Percentiles rank a stretch among this genome's conserved stretches.
These are phyloP conservation scores for Aquilaria sinensis DNA, from an alignment of 345 rosid species.

Conservation along the genomic window DNA sequence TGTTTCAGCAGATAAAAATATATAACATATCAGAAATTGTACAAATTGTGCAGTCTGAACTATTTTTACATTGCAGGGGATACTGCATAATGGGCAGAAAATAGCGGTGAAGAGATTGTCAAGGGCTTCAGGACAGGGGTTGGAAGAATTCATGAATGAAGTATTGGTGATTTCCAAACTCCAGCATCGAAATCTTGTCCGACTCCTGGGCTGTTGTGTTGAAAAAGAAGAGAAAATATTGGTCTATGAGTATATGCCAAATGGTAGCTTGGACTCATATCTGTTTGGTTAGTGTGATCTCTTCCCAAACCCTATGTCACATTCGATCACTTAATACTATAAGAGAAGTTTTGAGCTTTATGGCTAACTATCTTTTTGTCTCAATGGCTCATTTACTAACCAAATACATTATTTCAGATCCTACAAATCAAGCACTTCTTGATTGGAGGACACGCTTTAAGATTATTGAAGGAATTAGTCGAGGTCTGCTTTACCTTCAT, in stretches of 20 bases:
- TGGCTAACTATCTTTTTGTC: background rate
- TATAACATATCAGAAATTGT: background rate
- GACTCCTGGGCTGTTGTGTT: conserved; percentile 50
- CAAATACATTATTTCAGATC: conserved; percentile 19
- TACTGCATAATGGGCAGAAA: conserved; percentile 28
- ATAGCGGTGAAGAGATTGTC: conserved; percentile 62
- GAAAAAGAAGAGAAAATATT: conserved; percentile 50
- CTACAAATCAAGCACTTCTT: conserved; percentile 14
- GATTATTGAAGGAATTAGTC: conserved; percentile 41
- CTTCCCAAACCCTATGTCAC: background rate
- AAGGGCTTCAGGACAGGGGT: conserved; percentile 54
- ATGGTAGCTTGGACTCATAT: conserved; percentile 34
- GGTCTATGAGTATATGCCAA: conserved; percentile 47
- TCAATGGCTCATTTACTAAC: background rate
- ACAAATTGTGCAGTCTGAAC: background rate
- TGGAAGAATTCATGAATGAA: conserved; percentile 51
- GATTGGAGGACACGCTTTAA: conserved; percentile 33
- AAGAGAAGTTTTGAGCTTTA: background rate
- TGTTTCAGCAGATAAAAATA: background rate
- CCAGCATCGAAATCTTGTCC: conserved; percentile 64
- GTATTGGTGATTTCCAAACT: conserved; percentile 49
- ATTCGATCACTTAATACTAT: conserved; percentile 4
- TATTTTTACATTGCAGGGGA: conserved; percentile 33
- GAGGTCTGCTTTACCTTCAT: conserved; percentile 46
- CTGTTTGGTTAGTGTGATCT: conserved; percentile 27